phyloP scores from a whole-genome alignment of 768 basidiomycete species.

The Phanerochaete sordida region DNA sequence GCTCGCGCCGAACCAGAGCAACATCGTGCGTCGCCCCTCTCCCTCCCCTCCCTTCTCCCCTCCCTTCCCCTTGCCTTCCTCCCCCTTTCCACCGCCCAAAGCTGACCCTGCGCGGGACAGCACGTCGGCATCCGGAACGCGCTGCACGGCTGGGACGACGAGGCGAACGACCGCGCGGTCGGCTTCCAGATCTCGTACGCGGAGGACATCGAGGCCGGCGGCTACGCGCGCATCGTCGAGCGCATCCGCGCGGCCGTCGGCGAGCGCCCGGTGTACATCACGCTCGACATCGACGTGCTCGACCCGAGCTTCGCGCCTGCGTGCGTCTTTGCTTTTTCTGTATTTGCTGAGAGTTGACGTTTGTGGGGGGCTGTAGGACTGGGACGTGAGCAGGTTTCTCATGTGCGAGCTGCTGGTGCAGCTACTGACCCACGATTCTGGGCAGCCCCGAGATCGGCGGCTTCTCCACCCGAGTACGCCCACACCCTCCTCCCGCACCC shows the following conservation, averaged over 20 bases:
- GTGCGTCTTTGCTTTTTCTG: slow-evolving; percentile 6
- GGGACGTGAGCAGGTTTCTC: slow-evolving; percentile 20
- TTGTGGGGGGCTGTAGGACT: slow-evolving; percentile 12
- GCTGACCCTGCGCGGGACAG: slow-evolving; percentile 6
- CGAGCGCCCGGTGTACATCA: slow-evolving; percentile 30
- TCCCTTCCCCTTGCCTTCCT: not conserved
- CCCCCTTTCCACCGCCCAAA: no score
- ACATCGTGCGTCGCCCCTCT: slow-evolving; percentile 21
- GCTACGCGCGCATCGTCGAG: slow-evolving; percentile 29
- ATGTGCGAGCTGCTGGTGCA: not conserved
- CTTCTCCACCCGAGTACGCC: slow-evolving; percentile 26
- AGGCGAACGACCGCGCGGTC: slow-evolving; percentile 27
- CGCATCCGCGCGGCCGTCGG: slow-evolving; percentile 29
- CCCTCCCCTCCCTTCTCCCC: not conserved
- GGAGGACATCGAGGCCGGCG: slow-evolving; percentile 31
- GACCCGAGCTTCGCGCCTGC: slow-evolving; percentile 24
- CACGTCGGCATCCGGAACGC: slow-evolving; percentile 30
- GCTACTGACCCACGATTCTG: not conserved
- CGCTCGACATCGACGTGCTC: slow-evolving; percentile 24
- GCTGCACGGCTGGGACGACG: slow-evolving; percentile 25
- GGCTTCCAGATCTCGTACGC: slow-evolving; percentile 30
- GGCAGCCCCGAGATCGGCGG: slow-evolving; percentile 30
- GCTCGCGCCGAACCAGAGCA: slow-evolving; percentile 27
- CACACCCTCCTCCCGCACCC: not conserved
- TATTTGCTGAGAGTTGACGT: not conserved